A percentile compares a stretch with the other conserved stretches of the same genome.
These are phyloP conservation scores for Coelastrella sp. DNA, from an alignment of 139 green algal species.

Conservation along the genomic window DNA sequence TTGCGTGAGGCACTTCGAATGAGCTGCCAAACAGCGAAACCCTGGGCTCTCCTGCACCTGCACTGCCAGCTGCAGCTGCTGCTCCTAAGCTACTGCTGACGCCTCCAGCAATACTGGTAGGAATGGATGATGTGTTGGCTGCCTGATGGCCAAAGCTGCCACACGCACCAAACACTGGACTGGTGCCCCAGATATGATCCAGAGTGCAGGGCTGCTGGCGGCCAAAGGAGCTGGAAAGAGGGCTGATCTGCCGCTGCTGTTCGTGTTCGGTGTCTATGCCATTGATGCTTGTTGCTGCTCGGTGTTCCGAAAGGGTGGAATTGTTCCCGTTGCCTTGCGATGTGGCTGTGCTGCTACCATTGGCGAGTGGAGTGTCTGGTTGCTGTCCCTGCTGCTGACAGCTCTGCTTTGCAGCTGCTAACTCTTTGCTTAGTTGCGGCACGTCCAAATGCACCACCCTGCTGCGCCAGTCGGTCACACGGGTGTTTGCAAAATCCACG, in stretches of 20 bases:
- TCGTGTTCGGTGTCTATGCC: background rate
- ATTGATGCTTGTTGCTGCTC: background rate
- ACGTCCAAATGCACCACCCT: slow-evolving; percentile 37
- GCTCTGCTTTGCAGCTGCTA: slow-evolving; percentile 11
- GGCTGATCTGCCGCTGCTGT: background rate
- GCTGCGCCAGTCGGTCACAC: slow-evolving; percentile 16
- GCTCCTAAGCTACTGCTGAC: background rate
- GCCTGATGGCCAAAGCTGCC: background rate
- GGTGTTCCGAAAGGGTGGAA: background rate
- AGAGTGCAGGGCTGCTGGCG: background rate
- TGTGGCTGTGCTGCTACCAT: background rate
- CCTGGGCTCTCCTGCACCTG: background rate
- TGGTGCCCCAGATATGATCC: slow-evolving; percentile 18
- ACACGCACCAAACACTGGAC: background rate
- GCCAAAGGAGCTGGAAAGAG: background rate
- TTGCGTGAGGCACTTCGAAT: slow-evolving; percentile 34
- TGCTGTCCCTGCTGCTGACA: background rate
- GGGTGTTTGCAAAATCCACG: slow-evolving; percentile 29
- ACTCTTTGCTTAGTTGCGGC: background rate
- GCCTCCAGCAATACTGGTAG: background rate
- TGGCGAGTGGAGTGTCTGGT: background rate
- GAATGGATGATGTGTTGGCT: background rate
- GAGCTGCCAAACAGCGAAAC: slow-evolving; percentile 42
- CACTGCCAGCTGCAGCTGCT: background rate
- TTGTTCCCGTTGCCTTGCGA: background rate